Evolutionary conservation across 2,329 filamentous ascomycete species (phyloP).

Genomic region (Verticillium albo-atrum): DNA sequence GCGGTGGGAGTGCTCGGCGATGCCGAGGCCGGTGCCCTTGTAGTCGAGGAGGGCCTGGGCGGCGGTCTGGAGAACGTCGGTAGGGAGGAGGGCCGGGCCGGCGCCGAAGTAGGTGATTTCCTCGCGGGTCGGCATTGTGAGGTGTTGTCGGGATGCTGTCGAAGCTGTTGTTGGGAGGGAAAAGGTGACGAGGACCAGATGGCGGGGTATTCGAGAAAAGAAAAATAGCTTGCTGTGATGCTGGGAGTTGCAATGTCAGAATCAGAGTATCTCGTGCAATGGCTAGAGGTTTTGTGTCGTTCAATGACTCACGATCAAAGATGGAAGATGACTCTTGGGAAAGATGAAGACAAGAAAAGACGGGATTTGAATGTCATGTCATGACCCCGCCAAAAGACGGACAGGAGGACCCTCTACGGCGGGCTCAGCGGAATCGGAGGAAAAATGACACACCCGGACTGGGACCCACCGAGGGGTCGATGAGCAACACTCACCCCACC

Average conservation of each 20-base stretch:
- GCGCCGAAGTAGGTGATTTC: conserved; percentile 86
- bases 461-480: conserved; percentile 9
- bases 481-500: no score
- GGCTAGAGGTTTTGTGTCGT: conserved; percentile 2
- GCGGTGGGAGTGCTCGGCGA: conserved; percentile 88
- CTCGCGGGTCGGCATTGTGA: conserved; percentile 62
- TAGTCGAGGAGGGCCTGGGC: conserved; percentile 77
- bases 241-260: not conserved
- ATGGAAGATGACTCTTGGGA: not conserved
- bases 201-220: not conserved
- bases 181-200: not conserved
- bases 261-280: not conserved
- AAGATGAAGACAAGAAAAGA: conserved; percentile 8
- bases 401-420: not conserved
- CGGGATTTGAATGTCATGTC: conserved; percentile 8
- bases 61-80: conserved; percentile 71
- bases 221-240: not conserved
- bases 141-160: not conserved
- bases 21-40: conserved; percentile 73
- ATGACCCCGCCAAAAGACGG: conserved; percentile 11
- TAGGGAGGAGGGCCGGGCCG: conserved; percentile 83
- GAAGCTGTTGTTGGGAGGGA: not conserved
- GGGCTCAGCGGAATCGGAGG: conserved; percentile 2
- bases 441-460: conserved; percentile 4
- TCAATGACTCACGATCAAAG: conserved; percentile 6